Evolutionary conservation across 768 basidiomycete species (phyloP).

Genomic region (Phaeolepiota aurea): DNA sequence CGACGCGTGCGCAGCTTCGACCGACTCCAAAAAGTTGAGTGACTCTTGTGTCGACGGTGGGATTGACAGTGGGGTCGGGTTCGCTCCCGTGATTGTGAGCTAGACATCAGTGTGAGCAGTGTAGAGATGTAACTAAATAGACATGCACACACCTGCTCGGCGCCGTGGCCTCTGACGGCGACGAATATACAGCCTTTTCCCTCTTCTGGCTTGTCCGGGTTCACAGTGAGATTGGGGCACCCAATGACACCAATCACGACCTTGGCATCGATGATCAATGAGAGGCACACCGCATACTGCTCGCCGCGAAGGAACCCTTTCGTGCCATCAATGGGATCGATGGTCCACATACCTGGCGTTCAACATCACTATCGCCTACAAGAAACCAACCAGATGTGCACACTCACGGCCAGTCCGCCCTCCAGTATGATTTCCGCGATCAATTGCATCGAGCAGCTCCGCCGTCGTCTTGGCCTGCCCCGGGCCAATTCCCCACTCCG

Average conservation of each 20-base stretch:
- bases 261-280: slow-evolving; percentile 69
- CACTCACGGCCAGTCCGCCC: slow-evolving; percentile 65
- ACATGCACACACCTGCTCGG: slow-evolving; percentile 47
- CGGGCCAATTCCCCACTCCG: slow-evolving; percentile 68
- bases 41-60: slow-evolving; percentile 34
- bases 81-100: slow-evolving; percentile 43
- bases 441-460: slow-evolving; percentile 78
- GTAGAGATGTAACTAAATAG: background rate
- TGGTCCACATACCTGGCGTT: slow-evolving; percentile 69
- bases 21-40: slow-evolving; percentile 80
- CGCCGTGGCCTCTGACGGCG: slow-evolving; percentile 81
- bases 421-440: slow-evolving; percentile 70
- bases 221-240: slow-evolving; percentile 82
- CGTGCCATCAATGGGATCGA: slow-evolving; percentile 89
- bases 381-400: slow-evolving; percentile 3
- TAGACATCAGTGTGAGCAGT: slow-evolving; percentile 20
- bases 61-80: slow-evolving; percentile 45
- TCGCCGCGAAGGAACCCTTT: slow-evolving; percentile 89
- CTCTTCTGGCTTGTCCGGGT: slow-evolving; percentile 41
- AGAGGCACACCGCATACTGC: slow-evolving; percentile 89
- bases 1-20: slow-evolving; percentile 89
- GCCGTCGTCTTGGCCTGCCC: slow-evolving; percentile 39
- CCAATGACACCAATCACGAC: slow-evolving; percentile 84
- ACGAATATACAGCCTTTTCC: slow-evolving; percentile 77
- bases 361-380: slow-evolving; percentile 1